A percentile compares a stretch with the other conserved stretches of the same genome.
phyloP scores from a whole-genome alignment of 2,329 filamentous ascomycete genomes.

The Lojkania enalia region DNA sequence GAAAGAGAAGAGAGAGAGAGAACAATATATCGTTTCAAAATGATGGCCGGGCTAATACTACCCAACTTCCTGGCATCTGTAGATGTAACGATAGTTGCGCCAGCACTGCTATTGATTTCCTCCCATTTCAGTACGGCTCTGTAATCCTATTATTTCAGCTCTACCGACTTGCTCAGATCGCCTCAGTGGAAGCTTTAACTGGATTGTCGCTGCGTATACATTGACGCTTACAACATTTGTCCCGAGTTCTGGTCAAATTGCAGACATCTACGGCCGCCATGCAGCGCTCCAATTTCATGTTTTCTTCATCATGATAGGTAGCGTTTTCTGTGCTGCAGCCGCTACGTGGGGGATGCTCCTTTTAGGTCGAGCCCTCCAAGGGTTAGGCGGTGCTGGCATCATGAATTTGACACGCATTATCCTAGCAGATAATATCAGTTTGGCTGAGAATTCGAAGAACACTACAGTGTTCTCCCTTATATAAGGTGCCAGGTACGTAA shows the following conservation, averaged over 20 bases:
- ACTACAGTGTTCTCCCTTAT: slow-evolving; percentile 65
- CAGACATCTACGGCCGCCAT: slow-evolving; percentile 68
- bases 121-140: slow-evolving; percentile 60
- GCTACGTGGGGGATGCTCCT: slow-evolving; percentile 63
- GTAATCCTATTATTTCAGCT: not conserved
- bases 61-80: slow-evolving; percentile 66
- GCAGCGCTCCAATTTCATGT: slow-evolving; percentile 61
- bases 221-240: slow-evolving; percentile 69
- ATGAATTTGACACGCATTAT: slow-evolving; percentile 64
- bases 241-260: slow-evolving; percentile 66
- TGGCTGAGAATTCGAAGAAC: slow-evolving; percentile 75
- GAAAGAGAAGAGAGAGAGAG: slow-evolving; percentile 15
- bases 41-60: slow-evolving; percentile 61
- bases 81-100: slow-evolving; percentile 66
- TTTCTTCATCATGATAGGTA: slow-evolving; percentile 58
- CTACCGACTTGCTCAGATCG: slow-evolving; percentile 45
- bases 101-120: slow-evolving; percentile 65
- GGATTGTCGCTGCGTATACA: slow-evolving; percentile 71
- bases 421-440: slow-evolving; percentile 65
- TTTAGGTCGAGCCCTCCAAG: slow-evolving; percentile 66
- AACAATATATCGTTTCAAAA: slow-evolving; percentile 59
- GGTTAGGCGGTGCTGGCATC: slow-evolving; percentile 63
- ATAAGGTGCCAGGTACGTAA: slow-evolving; percentile 54
- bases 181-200: slow-evolving; percentile 57
- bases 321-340: slow-evolving; percentile 63